phyloP scores from a whole-genome alignment of 2,329 filamentous ascomycete genomes.

The Domatiomyces globalis region DNA sequence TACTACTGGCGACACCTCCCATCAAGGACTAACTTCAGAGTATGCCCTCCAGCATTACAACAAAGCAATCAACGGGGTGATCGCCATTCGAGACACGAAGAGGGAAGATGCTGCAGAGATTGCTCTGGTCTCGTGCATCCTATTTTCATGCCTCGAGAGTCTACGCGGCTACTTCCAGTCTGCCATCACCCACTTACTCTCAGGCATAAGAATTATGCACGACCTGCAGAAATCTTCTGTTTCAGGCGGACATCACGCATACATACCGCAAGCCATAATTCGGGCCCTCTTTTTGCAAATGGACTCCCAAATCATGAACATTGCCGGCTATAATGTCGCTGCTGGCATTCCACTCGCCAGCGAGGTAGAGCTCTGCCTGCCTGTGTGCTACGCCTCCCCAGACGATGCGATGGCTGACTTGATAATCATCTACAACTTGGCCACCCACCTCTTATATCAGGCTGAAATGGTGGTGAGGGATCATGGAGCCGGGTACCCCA shows the following conservation, averaged over 20 bases:
- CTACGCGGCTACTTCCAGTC: conserved; percentile 2
- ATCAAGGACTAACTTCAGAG: neutral
- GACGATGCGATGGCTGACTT: neutral
- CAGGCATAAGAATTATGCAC: conserved; percentile 1
- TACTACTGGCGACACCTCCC: too few species aligned
- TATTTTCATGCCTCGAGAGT: conserved; percentile 5
- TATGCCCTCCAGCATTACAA: conserved; percentile 4
- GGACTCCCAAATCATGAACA: conserved; percentile 4
- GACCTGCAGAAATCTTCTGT: neutral
- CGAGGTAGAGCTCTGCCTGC: neutral
- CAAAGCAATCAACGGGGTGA: conserved; percentile 3
- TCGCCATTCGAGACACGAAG: neutral
- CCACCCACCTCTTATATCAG: neutral
- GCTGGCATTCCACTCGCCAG: neutral
- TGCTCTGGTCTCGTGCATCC: conserved; percentile 3
- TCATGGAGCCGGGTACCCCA: neutral
- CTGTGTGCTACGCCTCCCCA: neutral
- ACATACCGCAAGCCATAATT: neutral
- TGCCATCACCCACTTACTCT: conserved; percentile 3
- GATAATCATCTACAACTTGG: neutral
- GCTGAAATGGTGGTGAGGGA: neutral
- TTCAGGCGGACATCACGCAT: neutral
- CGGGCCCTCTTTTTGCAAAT: conserved; percentile 1
- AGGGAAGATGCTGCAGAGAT: conserved; percentile 1
- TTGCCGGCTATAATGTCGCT: neutral